These are phyloP conservation scores for Saccharomyces hybrid DNA, from an alignment of 1,139 yeast species.

Conservation along the genomic window DNA sequence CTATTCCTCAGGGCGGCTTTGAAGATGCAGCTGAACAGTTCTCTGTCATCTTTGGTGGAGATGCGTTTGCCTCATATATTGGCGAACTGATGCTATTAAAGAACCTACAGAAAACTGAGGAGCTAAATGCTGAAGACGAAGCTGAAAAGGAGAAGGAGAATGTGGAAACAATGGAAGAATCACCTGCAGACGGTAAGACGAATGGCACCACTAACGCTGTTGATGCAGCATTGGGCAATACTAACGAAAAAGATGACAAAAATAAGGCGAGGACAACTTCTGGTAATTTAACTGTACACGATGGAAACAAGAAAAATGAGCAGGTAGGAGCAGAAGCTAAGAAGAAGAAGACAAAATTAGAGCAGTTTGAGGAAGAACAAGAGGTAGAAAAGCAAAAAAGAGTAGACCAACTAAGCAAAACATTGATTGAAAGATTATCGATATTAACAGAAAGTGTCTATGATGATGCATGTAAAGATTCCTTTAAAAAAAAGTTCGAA, in stretches of 20 bases:
- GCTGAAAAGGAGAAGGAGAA: constrained; percentile 24
- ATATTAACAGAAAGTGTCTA: constrained; percentile 80
- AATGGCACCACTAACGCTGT: not conserved
- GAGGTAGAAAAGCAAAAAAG: constrained; percentile 62
- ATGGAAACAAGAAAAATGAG: not conserved
- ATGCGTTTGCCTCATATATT: constrained; percentile 76
- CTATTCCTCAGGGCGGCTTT: constrained; percentile 74
- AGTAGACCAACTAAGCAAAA: constrained; percentile 54
- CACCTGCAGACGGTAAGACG: not conserved
- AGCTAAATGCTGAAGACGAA: constrained; percentile 37
- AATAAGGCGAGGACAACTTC: not conserved
- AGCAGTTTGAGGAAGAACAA: constrained; percentile 72
- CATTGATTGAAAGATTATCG: constrained; percentile 57
- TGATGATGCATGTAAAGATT: constrained; percentile 54
- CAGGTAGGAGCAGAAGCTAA: constrained; percentile 10
- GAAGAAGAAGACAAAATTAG: constrained; percentile 48
- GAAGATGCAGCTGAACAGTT: constrained; percentile 88
- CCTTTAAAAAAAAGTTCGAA: constrained; percentile 63
- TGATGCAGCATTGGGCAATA: not conserved
- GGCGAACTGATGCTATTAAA: constrained; percentile 86
- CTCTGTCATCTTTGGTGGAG: constrained; percentile 87
- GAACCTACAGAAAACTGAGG: constrained; percentile 64
- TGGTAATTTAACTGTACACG: not conserved
- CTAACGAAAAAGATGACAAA: not conserved
- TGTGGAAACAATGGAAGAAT: constrained; percentile 11